These are phyloP conservation scores for Coniochaeta prunicola DNA, from an alignment of 2,329 filamentous ascomycete genomes.

Conservation along the genomic window DNA sequence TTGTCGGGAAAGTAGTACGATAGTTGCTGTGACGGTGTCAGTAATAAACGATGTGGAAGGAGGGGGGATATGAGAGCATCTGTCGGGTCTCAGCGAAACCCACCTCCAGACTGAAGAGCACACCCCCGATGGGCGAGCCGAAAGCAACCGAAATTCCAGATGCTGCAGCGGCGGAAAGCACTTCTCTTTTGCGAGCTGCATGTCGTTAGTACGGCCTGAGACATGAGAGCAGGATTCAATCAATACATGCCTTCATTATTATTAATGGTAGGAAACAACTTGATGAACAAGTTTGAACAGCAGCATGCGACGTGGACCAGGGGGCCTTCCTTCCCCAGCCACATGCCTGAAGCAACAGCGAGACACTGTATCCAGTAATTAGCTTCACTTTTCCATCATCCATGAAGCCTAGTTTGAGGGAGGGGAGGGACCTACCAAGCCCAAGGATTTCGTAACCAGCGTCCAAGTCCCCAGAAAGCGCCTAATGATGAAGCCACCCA, in stretches of 20 bases:
- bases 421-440: slow-evolving; percentile 63
- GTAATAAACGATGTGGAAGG: background rate
- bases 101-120: slow-evolving; percentile 90
- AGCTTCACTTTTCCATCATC: slow-evolving; percentile 7
- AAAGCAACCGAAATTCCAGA: slow-evolving; percentile 93
- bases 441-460: slow-evolving; percentile 79
- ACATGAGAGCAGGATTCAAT: background rate
- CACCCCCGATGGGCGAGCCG: slow-evolving; percentile 87
- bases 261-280: slow-evolving; percentile 73
- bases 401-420: background rate
- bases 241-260: slow-evolving; percentile 71
- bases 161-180: slow-evolving; percentile 85
- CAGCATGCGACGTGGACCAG: slow-evolving; percentile 95
- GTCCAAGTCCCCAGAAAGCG: slow-evolving; percentile 86
- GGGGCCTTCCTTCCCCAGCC: slow-evolving; percentile 94
- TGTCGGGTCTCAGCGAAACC: slow-evolving; percentile 5
- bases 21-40: slow-evolving; percentile 52
- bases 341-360: slow-evolving; percentile 88
- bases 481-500: slow-evolving; percentile 89
- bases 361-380: slow-evolving; percentile 55
- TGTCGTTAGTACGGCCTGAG: slow-evolving; percentile 16
- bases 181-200: slow-evolving; percentile 81
- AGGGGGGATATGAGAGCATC: background rate
- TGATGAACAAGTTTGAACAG: slow-evolving; percentile 90
- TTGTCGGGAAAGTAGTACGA: slow-evolving; percentile 98